Conservation (phyloP, 768 basidiomycete genomes). For the Rhodotorula sphaerocarpa region DNA sequence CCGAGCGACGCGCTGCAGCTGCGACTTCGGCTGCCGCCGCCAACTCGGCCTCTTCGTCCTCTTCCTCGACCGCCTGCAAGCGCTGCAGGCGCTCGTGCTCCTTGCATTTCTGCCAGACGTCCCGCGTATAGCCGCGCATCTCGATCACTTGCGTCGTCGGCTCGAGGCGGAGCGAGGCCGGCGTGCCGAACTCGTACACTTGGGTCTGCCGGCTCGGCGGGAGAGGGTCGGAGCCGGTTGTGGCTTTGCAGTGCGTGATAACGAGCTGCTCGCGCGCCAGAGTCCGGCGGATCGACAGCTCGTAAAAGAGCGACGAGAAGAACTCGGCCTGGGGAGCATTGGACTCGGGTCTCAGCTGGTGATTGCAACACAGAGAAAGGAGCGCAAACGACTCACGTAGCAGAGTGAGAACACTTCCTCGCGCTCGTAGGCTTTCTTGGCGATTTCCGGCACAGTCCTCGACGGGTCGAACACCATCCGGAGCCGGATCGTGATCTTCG, state of each 20-base stretch:
- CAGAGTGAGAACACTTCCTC: conserved; percentile 5
- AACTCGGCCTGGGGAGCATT: conserved; percentile 19
- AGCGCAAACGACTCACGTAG: background rate
- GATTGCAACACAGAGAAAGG: background rate
- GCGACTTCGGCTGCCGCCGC: background rate
- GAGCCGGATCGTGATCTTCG: background rate
- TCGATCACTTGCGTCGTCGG: background rate
- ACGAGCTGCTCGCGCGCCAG: conserved; percentile 7
- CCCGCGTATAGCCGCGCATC: conserved; percentile 4
- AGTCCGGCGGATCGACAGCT: background rate
- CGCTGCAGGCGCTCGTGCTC: background rate
- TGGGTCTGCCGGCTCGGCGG: background rate
- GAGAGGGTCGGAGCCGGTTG: background rate
- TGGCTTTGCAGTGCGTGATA: background rate
- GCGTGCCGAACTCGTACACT: conserved; percentile 29
- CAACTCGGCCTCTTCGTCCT: background rate
- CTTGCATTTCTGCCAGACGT: conserved; percentile 6
- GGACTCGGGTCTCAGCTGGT: background rate
- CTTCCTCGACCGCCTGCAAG: background rate
- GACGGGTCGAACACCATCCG: conserved; percentile 15
- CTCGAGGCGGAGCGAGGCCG: conserved; percentile 7
- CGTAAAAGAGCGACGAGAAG: conserved; percentile 18
- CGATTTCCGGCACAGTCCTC: background rate
- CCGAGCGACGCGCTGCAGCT: background rate
- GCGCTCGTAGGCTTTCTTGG: conserved; percentile 8